phyloP scores from a whole-genome alignment of 2,329 filamentous ascomycete genomes.

The Trichoderma sp. region DNA sequence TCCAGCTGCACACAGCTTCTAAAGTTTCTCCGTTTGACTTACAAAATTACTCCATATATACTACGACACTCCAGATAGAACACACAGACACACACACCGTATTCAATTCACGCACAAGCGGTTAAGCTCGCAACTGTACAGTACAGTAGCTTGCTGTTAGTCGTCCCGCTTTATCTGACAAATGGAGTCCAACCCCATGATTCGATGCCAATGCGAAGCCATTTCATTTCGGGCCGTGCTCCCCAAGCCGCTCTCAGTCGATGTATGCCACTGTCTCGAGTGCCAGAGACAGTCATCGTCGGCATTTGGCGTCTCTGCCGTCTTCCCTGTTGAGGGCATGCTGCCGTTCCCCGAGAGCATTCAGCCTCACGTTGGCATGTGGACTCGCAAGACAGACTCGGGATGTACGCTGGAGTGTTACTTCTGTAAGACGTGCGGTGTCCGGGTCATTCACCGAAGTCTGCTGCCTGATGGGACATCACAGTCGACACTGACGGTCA shows the following conservation, averaged over 20 bases:
- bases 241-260: conserved; percentile 36
- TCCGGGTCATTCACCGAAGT: conserved; percentile 46
- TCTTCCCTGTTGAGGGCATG: conserved; percentile 40
- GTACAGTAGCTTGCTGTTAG: neutral
- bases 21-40: neutral
- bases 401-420: conserved; percentile 44
- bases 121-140: neutral
- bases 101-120: neutral
- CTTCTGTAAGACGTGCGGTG: conserved; percentile 43
- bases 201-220: conserved; percentile 41
- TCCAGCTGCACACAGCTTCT: neutral
- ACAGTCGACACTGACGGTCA: conserved; percentile 41
- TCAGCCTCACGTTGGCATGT: conserved; percentile 34
- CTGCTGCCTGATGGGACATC: conserved; percentile 38
- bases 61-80: neutral
- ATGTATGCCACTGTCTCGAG: conserved; percentile 46
- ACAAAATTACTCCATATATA: neutral
- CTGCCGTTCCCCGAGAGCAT: conserved; percentile 39
- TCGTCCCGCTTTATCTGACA: neutral
- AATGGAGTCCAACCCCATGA: conserved; percentile 23
- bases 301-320: conserved; percentile 45
- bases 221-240: conserved; percentile 37
- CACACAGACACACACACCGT: neutral
- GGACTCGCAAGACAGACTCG: conserved; percentile 38
- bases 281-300: conserved; percentile 46